Evolutionary conservation across 108 stramenopile genomes (phyloP), one percentile per base, ranked within the genome.

Genomic region (Stephanodiscus triporus): DNA sequence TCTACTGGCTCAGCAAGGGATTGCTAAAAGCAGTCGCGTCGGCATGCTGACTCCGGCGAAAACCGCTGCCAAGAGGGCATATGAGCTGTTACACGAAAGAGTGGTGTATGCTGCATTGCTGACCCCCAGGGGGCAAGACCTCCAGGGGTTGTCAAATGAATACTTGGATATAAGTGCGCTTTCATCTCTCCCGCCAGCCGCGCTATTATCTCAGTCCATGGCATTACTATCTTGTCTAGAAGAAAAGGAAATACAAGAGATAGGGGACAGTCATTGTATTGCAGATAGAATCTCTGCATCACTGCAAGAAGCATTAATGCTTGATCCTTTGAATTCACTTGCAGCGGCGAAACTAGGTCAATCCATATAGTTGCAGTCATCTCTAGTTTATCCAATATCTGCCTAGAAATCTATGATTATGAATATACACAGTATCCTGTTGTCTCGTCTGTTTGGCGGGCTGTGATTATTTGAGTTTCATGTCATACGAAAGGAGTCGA

Each of bases 131-230:
- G 45, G 68, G 45, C 36, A 68, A 10, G 22, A 34, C 13, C 37
- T 30, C 5, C 53, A 72, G 23, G 71, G 60, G 61, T 36, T 47
- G 61, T 68, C 71, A 60, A 32, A 66, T 10, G 78, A 79, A 49
- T 66, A 64, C 51, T 79, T 66, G 22, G 71, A 79, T 30, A 68
- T 13, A 51, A 79, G 60, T 20, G 78, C 70, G 57, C 51, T 68
- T 14, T 79, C 71, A 49, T 43, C 53, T 62, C 50, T 72, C 9
- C 70, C 78, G 13, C 16, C 78, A n/a, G 59, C 71, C n/a, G 3
- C 60, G 5, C 62, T 79, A 40, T 36, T 79, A 10, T 79, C 78
- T 23, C 65, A 79, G 9, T 63, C 71, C 2, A 60, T 79, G 71
- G 65, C 71, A 36, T 58, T 79, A 49, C 29, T 72, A 38, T 79